Base-by-base conservation (phyloP, 257 asterid genomes). In the Jacaranda mimosifolia region DNA sequence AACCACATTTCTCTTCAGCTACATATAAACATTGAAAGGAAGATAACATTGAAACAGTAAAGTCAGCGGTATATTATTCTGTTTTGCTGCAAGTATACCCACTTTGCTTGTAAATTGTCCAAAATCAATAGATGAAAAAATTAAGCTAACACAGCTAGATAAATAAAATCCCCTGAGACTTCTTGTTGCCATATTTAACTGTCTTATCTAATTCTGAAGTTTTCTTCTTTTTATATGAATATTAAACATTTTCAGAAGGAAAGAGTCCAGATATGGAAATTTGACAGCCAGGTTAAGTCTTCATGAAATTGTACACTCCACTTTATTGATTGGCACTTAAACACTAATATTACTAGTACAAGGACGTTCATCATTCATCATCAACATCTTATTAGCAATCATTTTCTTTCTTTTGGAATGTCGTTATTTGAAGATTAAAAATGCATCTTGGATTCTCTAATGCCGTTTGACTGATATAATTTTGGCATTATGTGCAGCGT, bases 401-500 rank as follows among this genome's bases (percentile, higher is more conserved):
- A 32, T 39, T 14, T 26, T 14, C 8, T 9, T 43, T 35, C 6
- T 10, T 36, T 45, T 12, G 67, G 7, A 1, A 4, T 51, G 43
- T 17, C 10, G 40, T 58, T 9, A 26, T 55, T 17, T 48, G 63
- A 73, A 55, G 32, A 63, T 43, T 68, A 26, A 48, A 26, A 32
- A 19, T 76, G 36, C 14, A 38, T 76, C 42, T 60, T 73, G 64
- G 70, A 68, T 59, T 65, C 72, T 10, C 0, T 32, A 18, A 55
- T 51, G 38, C 36, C 66, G 55, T 21, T 26, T 42, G 32, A 39
- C 58, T 71, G n/a, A 68, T 67, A 63, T 26, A 26, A 26, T 6
- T 59, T 71, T 69, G 60, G 43, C 39, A 56, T 74, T 36, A 13
- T 81, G 42, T 87, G 89, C 95, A 91, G 97, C 74, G 97, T 91